Conservation (phyloP, 2,329 filamentous ascomycete species). For the Niveomyces coronatus region DNA sequence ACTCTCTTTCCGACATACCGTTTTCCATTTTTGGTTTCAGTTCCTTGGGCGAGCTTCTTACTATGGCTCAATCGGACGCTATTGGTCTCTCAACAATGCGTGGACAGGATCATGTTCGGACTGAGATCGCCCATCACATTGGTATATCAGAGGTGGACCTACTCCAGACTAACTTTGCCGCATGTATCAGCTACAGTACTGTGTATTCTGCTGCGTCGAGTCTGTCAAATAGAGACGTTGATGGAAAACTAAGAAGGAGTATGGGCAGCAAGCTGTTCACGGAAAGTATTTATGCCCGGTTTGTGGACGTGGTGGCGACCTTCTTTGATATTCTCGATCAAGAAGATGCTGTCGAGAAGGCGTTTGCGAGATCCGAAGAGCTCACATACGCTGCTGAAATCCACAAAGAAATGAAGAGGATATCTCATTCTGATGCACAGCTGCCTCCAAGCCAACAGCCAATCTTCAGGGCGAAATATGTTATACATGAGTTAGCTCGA, state of each 20-base stretch:
- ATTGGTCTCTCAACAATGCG: conserved; percentile 77
- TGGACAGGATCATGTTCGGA: conserved; percentile 53
- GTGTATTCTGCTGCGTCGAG: conserved; percentile 39
- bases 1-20: conserved; percentile 62
- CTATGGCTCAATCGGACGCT: conserved; percentile 64
- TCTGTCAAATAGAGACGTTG: conserved; percentile 37
- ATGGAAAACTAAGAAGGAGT: conserved; percentile 56
- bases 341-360: conserved; percentile 61
- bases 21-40: conserved; percentile 76
- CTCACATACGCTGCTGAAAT: conserved; percentile 52
- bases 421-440: conserved; percentile 52
- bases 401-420: conserved; percentile 58
- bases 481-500: conserved; percentile 65
- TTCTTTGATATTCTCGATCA: conserved; percentile 72
- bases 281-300: conserved; percentile 54
- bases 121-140: conserved; percentile 49
- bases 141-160: conserved; percentile 44
- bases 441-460: conserved; percentile 79
- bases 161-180: conserved; percentile 61
- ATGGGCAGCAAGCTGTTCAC: conserved; percentile 58
- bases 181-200: conserved; percentile 73
- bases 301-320: conserved; percentile 65
- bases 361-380: conserved; percentile 47
- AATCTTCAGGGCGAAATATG: conserved; percentile 67
- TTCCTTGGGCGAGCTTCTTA: conserved; percentile 56